Percentiles rank a stretch among this genome's conserved stretches.
Evolutionary conservation across 768 basidiomycete species (phyloP).

Genomic region (Obba rivulosa): DNA sequence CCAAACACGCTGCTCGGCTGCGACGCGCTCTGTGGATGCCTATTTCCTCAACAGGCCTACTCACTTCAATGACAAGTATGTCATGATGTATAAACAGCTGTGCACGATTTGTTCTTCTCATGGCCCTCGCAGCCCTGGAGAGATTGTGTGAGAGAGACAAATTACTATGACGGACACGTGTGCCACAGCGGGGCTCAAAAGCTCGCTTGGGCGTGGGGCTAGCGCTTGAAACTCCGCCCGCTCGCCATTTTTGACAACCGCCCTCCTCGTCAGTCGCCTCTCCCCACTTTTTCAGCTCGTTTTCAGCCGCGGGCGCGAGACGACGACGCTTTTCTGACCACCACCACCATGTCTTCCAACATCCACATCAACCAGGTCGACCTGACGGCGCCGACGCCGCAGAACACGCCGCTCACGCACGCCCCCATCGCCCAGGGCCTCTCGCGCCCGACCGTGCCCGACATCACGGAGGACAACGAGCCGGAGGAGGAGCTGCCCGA

Average conservation of each 20-base stretch:
- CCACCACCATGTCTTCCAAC: slow-evolving; percentile 56
- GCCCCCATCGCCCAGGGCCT: slow-evolving; percentile 76
- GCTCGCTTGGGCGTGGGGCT: no score
- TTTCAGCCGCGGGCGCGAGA: neutral
- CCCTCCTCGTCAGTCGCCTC: slow-evolving; percentile 4
- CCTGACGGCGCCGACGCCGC: slow-evolving; percentile 86
- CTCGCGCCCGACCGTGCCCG: slow-evolving; percentile 84
- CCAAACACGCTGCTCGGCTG: neutral
- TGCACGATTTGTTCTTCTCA: no score
- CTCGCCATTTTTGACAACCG: slow-evolving; percentile 6
- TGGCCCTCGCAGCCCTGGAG: neutral
- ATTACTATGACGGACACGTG: neutral
- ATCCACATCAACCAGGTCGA: slow-evolving; percentile 54
- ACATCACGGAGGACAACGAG: slow-evolving; percentile 80
- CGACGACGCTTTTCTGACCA: slow-evolving; percentile 1
- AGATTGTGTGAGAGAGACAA: neutral
- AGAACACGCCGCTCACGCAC: slow-evolving; percentile 84
- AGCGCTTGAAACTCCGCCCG: slow-evolving; percentile 10
- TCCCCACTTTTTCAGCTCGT: neutral
- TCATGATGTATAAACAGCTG: no score
- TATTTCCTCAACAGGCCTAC: no score
- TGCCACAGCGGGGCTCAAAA: neutral
- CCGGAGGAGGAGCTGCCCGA: slow-evolving; percentile 55
- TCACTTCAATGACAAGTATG: no score
- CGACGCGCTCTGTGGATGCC: no score